Base-by-base conservation (phyloP, 2,329 filamentous ascomycete species). In the Diatrype stigma region DNA sequence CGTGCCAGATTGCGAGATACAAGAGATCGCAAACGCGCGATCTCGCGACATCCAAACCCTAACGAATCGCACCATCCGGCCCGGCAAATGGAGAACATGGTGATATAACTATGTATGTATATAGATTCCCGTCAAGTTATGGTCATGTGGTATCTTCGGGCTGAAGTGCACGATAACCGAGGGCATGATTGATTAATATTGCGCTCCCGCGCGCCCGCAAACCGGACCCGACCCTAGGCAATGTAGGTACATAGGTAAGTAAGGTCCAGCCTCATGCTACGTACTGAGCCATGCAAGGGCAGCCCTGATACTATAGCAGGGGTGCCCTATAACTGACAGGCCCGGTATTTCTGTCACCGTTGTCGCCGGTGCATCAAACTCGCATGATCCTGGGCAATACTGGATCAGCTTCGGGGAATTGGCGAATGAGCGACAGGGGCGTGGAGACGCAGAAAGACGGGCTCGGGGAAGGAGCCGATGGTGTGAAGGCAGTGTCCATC, bases 401-500 rank as follows among this genome's bases (percentile, higher is more conserved):
- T 19, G 22, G 40, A n/a, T 44, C 40, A 44, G 2, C 21, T n/a
- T 21, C 21, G 22, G 40, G 40, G 3, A 5, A 17, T 23, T 17
- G 22, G 21, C 40, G 40, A 44, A 44, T 44, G 10, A 19, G 40
- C 40, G 3, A 28, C 11, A n/a, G 2, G 21, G 40, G 21, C 10
- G 40, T 44, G 40, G 22, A 42, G 2, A 28, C 21, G 21, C 40
- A 23, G 40, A 8, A 16, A 23, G 40, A 17, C 40, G 22, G 40
- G 40, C 14, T 28, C 40, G 40, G 40, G 40, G 40, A 44, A 44
- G 21, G 40, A 44, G 40, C 40, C 40, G 40, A 44, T 44, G 40
- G 40, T 44, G 40, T 8, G 14, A n/a, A n/a, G n/a, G n/a, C n/a
- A n/a, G n/a, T n/a, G n/a, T n/a, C n/a, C n/a, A 34, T 34, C 7